Percentiles rank a stretch among this genome's conserved stretches.
phyloP scores from a whole-genome alignment of 2,329 filamentous ascomycete genomes.

The Bipolaris bicolor region DNA sequence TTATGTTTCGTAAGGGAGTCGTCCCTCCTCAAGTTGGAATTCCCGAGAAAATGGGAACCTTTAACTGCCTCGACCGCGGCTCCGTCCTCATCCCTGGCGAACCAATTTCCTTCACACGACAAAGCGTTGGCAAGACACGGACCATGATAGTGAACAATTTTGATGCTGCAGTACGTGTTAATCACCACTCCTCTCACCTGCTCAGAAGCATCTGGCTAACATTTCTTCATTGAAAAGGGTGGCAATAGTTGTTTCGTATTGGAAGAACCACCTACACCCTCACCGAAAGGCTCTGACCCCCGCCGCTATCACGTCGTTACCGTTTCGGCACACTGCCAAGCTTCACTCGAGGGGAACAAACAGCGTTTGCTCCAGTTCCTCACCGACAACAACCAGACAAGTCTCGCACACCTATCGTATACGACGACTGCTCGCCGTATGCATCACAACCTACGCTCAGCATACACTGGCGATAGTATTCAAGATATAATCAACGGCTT shows the following conservation, averaged over 20 bases:
- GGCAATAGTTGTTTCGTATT: no score
- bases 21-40: slow-evolving; percentile 1
- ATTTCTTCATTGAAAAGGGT: no score
- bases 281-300: no score
- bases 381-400: neutral
- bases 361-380: neutral
- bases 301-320: no score
- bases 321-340: no score
- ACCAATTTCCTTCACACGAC: no score
- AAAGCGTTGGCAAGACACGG: neutral
- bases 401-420: neutral
- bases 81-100: neutral
- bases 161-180: neutral
- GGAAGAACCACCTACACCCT: no score
- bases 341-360: slow-evolving; percentile 1
- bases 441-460: slow-evolving; percentile 2
- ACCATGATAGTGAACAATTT: slow-evolving; percentile 1
- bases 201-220: no score
- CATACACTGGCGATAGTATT: neutral
- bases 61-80: no score
- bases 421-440: neutral
- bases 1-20: neutral
- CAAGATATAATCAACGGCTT: slow-evolving; percentile 17
- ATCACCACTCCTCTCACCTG: no score
- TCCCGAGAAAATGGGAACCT: neutral